Base-by-base conservation (phyloP, 2,329 filamentous ascomycete genomes). In the Aspergillus sergii region DNA sequence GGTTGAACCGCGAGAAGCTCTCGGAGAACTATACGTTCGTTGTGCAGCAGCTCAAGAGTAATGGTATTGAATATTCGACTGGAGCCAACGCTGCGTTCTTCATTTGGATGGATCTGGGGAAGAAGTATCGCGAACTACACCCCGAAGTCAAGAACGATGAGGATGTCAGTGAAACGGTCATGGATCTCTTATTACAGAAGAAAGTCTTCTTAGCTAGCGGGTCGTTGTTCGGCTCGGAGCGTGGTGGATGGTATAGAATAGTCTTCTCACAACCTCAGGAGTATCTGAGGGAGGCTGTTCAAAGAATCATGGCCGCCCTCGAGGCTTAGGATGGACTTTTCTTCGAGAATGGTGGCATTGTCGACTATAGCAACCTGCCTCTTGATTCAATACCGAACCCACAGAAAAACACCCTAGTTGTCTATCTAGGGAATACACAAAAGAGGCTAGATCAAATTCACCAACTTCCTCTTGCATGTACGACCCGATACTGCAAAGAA, bases 1-100 rank as follows among this genome's bases (percentile, higher is more conserved):
- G 63, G 0, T 71, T 78, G 58, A 86, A 86, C 65, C 75, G 74
- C 39, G 69, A 69, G 41, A 76, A 77, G 28, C 70, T 86, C 1
- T 73, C 75, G 0, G 66, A 75, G 4, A 74, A 78, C 4, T 82
- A 85, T 66, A 68, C 68, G 5, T 78, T 80, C 23, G 76, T 80
- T 0, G 76, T 73, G 0, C 46, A 57, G 0, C 80, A 72, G 5
- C 73, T 87, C 19, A 66, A 72, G 10, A 71, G 75, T 2, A 73
- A 82, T 9, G 78, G 79, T 2, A 79, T 88, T 4, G 71, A 77
- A 16, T 85, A 85, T 65, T 76, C 80, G 0, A 71, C 77, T 0
- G 83, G 83, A 0, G 78, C 75, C 5, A 87, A 87, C 64, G 85
- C 85, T 0, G 85, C 83, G 0, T 86, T 88, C 68, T 88, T 88